A percentile compares a stretch with the other conserved stretches of the same genome.
Conservation (phyloP, 176 grass and related monocot genomes). For the Typha latifolia region DNA sequence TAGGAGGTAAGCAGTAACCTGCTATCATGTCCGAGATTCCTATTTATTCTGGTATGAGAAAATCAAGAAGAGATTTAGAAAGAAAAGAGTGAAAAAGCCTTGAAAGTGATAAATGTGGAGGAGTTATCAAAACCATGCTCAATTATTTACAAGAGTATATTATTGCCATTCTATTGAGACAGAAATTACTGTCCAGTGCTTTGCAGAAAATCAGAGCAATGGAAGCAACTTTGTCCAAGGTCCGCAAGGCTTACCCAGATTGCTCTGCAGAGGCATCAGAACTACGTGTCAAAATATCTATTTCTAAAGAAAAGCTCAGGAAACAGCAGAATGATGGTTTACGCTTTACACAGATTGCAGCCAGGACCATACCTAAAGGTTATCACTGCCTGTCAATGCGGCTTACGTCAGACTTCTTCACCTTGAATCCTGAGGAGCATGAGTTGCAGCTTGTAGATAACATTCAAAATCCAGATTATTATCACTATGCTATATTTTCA, state of each 20-base stretch:
- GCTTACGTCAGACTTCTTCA: slow-evolving; percentile 65
- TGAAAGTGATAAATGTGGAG: too few species aligned
- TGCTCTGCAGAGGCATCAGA: slow-evolving; percentile 58
- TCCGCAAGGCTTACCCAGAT: slow-evolving; percentile 45
- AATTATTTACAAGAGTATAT: background rate
- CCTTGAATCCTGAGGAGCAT: slow-evolving; percentile 31
- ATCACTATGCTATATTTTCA: slow-evolving; percentile 84
- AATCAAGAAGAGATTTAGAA: too few species aligned
- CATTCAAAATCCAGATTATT: slow-evolving; percentile 25
- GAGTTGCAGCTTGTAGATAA: slow-evolving; percentile 27
- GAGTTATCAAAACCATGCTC: background rate
- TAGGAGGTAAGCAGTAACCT: slow-evolving; percentile 37
- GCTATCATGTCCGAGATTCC: background rate
- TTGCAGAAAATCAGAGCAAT: slow-evolving; percentile 80
- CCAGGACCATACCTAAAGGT: slow-evolving; percentile 62
- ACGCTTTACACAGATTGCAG: slow-evolving; percentile 54
- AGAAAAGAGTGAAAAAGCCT: too few species aligned
- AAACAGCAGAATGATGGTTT: slow-evolving; percentile 48
- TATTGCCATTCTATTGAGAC: slow-evolving; percentile 23
- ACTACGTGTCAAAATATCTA: slow-evolving; percentile 46
- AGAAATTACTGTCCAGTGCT: slow-evolving; percentile 30
- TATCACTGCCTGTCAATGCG: slow-evolving; percentile 73
- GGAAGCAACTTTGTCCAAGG: slow-evolving; percentile 57
- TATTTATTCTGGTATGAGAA: too few species aligned
- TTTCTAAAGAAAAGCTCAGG: slow-evolving; percentile 67